These are phyloP conservation scores for Poronia punctata DNA, from an alignment of 495 filamentous ascomycete species.

Conservation along the genomic window DNA sequence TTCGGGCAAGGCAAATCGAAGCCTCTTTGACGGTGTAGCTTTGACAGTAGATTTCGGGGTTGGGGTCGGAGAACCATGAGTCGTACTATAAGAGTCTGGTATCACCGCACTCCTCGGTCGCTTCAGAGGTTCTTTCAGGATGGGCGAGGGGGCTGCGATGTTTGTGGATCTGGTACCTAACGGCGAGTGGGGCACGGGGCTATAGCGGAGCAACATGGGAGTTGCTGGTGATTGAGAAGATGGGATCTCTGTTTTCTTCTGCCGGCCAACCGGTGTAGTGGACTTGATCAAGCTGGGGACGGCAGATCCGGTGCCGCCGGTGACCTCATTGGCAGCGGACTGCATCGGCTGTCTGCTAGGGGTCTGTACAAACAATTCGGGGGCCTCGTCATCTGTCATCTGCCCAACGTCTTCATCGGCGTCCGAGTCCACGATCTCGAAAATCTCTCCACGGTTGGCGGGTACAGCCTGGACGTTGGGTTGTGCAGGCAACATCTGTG, in stretches of 20 bases:
- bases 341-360: constrained; percentile 9
- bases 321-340: constrained; percentile 1
- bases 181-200: constrained; percentile 26
- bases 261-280: constrained; percentile 29
- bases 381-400: constrained; percentile 27
- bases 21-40: constrained; percentile 15
- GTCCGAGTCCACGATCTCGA: too few species aligned
- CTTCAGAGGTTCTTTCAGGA: constrained; percentile 19
- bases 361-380: constrained; percentile 15
- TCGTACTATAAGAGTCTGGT: constrained; percentile 34
- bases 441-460: too few species aligned
- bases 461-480: too few species aligned
- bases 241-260: constrained; percentile 30
- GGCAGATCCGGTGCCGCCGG: constrained; percentile 10
- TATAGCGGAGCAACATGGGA: constrained; percentile 27
- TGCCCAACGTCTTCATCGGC: constrained; percentile 18
- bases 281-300: constrained; percentile 17
- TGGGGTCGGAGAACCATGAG: constrained; percentile 15
- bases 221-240: constrained; percentile 33
- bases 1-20: constrained; percentile 15
- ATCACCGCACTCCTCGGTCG: constrained; percentile 27
- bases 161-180: constrained; percentile 33
- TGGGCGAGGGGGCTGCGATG: constrained; percentile 18
- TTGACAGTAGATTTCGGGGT: constrained; percentile 5
- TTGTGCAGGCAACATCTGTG: constrained; percentile 31